Evolutionary conservation across 2,329 filamentous ascomycete genomes (phyloP).

Genomic region (Purpureocillium takamizusanense): DNA sequence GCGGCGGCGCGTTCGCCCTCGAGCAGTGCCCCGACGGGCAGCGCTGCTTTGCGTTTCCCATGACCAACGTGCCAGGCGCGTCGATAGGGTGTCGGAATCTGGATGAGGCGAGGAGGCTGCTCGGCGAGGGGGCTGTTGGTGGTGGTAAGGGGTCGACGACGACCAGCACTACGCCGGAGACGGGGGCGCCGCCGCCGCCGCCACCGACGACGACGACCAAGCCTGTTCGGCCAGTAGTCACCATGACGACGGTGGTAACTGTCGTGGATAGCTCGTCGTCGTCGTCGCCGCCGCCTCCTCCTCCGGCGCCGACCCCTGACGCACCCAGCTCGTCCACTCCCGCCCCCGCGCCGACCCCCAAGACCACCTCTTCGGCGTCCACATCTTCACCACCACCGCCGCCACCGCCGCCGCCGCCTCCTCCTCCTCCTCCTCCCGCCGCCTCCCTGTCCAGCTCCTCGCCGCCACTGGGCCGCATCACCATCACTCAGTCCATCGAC

Average conservation of each 20-base stretch:
- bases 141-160: slow-evolving; percentile 2
- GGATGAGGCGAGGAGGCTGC: slow-evolving; percentile 28
- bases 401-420: slow-evolving; percentile 6
- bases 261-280: slow-evolving; percentile 12
- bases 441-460: background rate
- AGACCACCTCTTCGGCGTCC: slow-evolving; percentile 1
- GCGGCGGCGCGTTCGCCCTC: slow-evolving; percentile 32
- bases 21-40: slow-evolving; percentile 22
- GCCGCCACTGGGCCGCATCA: slow-evolving; percentile 7
- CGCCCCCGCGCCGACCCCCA: too few species aligned
- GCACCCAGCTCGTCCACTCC: too few species aligned
- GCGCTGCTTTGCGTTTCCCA: slow-evolving; percentile 45
- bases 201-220: slow-evolving; percentile 4
- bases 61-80: slow-evolving; percentile 38
- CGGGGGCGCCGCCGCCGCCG: background rate
- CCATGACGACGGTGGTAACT: slow-evolving; percentile 20
- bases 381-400: slow-evolving; percentile 2
- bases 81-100: slow-evolving; percentile 37
- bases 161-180: too few species aligned
- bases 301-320: slow-evolving; percentile 1
- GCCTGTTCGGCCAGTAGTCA: slow-evolving; percentile 14
- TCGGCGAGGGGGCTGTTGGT: slow-evolving; percentile 23
- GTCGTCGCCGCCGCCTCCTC: background rate
- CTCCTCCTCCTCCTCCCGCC: slow-evolving; percentile 3
- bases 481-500: slow-evolving; percentile 18